Conservation (phyloP, 169 alveolate genomes). For the Perkinsus chesapeaki region DNA sequence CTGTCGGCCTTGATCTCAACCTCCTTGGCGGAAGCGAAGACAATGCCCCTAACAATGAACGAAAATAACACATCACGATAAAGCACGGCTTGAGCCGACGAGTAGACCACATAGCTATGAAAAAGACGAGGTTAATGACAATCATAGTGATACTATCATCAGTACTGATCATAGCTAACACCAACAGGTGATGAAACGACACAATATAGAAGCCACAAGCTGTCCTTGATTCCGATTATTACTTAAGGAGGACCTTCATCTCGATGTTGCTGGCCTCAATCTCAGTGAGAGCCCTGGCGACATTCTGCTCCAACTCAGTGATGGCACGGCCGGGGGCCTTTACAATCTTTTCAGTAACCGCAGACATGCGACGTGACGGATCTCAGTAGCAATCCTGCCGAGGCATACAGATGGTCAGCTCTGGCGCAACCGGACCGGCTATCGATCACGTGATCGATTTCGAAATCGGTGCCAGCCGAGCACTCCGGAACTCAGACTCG, state of each 20-base stretch:
- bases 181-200: background rate
- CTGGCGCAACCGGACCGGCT: background rate
- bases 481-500: background rate
- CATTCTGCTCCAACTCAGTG: constrained; percentile 2
- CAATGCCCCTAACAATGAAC: background rate
- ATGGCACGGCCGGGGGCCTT: constrained; percentile 4
- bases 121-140: too few species aligned
- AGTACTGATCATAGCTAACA: background rate
- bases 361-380: constrained; percentile 6
- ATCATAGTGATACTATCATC: too few species aligned
- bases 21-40: background rate
- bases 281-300: background rate
- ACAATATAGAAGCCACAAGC: background rate
- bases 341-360: background rate
- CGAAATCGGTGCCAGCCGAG: background rate
- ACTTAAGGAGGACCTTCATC: background rate
- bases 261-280: background rate
- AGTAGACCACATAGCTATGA: too few species aligned
- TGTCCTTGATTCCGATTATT: background rate
- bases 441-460: constrained; percentile 3
- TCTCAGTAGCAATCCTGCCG: constrained; percentile 5
- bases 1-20: background rate
- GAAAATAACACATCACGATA: background rate
- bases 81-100: too few species aligned
- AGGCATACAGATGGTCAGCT: background rate